These are phyloP conservation scores for Dichomitus squalens DNA, from an alignment of 1,284 basidiomycete species.

Conservation along the genomic window DNA sequence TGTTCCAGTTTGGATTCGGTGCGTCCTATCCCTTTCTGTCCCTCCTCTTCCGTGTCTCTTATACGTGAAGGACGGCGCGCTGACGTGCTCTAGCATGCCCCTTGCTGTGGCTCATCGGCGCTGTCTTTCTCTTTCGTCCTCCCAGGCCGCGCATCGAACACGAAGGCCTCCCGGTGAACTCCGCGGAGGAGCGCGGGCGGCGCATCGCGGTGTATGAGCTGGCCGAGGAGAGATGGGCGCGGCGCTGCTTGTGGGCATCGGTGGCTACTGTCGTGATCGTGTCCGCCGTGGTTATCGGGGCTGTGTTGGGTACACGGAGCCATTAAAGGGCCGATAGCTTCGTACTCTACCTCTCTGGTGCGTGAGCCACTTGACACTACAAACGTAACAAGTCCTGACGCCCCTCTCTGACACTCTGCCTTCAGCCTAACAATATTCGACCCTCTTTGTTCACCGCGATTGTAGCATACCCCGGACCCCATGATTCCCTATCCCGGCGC, in stretches of 20 bases:
- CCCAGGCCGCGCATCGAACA: conserved; percentile 11
- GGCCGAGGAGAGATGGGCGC: conserved; percentile 18
- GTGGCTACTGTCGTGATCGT: not conserved
- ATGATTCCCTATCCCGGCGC: not conserved
- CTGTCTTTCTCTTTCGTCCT: conserved; percentile 7
- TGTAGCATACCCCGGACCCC: not conserved
- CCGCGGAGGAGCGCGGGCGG: conserved; percentile 12
- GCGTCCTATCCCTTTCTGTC: conserved; percentile 1
- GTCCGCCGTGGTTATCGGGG: conserved; percentile 1
- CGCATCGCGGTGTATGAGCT: conserved; percentile 9
- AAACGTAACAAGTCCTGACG: too few species aligned
- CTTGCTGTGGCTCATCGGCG: conserved; percentile 17
- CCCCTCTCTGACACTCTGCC: too few species aligned
- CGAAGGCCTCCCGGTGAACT: conserved; percentile 8
- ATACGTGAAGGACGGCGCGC: not conserved
- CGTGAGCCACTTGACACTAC: too few species aligned
- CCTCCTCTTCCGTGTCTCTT: not conserved
- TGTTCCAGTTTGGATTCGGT: conserved; percentile 22
- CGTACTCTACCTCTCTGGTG: too few species aligned
- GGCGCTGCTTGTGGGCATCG: conserved; percentile 11
- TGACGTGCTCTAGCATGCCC: conserved; percentile 12
- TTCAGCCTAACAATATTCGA: too few species aligned
- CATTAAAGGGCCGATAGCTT: too few species aligned
- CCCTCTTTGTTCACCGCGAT: not conserved
- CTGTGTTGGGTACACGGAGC: not conserved